Base-by-base conservation (phyloP, 1,284 basidiomycete genomes). In the Cryptococcus sp. region DNA sequence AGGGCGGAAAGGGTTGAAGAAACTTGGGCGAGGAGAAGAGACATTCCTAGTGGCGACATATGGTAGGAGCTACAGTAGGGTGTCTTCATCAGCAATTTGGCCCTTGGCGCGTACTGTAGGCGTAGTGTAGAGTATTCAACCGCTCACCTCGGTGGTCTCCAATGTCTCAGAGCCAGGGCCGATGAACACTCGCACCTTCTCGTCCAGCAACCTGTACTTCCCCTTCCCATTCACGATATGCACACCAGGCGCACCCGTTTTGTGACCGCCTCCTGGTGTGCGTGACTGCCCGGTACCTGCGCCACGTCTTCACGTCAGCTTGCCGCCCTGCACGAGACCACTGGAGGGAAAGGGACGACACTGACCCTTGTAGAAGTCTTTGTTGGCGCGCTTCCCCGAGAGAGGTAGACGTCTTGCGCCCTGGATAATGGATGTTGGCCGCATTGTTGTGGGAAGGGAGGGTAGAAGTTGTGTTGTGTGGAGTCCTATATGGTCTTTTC, bases 331-430 rank as follows among this genome's bases (percentile, higher is more conserved):
- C 28, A 4, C 18, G 36, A n/a, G 18, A 38, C 5, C 15, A 33
- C 18, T 18, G 37, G 38, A 37, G 20, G 50, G 24, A 45, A 45
- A 49, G 35, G 21, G 15, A 16, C 50, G 6, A 20, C 2, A 73
- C 77, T 37, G 11, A 87, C 91, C 92, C 77, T 95, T 96, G 82
- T 94, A 95, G 72, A 82, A 95, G 75, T 95, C 90, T 69, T 94
- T 95, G 80, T 93, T 94, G 18, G 84, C 92, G 50, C 85, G 79
- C 75, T 95, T 95, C 0, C 88, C 81, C 0, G 87, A 91, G 48
- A 95, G 80, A 4, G 90, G 83, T 24, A 85, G 79, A 54, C 92
- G 81, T 2, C 87, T 89, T 24, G 91, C 91, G 45, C 77, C 76
- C 20, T 64, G 59, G 9, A 73, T 56, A n/a, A 70, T 60, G 36